phyloP scores from a whole-genome alignment of 2,329 filamentous ascomycete genomes.

The Ceratocystis diversiconidia region DNA sequence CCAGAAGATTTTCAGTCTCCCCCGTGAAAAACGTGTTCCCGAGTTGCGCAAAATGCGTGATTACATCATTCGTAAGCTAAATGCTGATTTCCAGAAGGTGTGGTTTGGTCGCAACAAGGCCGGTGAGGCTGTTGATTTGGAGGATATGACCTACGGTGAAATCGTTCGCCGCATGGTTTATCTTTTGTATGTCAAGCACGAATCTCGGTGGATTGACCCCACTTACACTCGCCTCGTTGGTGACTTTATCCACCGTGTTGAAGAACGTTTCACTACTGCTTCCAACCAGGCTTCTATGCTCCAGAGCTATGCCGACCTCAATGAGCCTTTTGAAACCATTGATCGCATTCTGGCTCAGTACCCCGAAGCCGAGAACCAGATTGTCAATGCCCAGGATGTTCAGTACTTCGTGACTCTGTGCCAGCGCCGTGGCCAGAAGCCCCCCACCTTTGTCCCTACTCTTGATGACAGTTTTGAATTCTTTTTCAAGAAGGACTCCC shows the following conservation, averaged over 20 bases:
- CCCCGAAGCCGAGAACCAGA: slow-evolving; percentile 72
- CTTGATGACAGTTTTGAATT: slow-evolving; percentile 96
- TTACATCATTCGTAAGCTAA: slow-evolving; percentile 89
- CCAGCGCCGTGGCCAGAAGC: slow-evolving; percentile 85
- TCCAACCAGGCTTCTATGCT: slow-evolving; percentile 64
- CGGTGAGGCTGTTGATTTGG: slow-evolving; percentile 70
- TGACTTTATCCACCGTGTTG: slow-evolving; percentile 91
- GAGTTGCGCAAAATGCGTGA: slow-evolving; percentile 79
- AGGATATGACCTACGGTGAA: slow-evolving; percentile 91
- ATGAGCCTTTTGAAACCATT: slow-evolving; percentile 64
- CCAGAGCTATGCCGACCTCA: slow-evolving; percentile 79
- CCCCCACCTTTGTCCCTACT: slow-evolving; percentile 87
- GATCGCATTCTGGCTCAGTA: slow-evolving; percentile 70
- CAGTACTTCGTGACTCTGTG: slow-evolving; percentile 93
- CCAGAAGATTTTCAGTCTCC: slow-evolving; percentile 89
- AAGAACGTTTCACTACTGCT: slow-evolving; percentile 79
- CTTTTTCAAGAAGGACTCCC: slow-evolving; percentile 99
- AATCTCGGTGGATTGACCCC: slow-evolving; percentile 79
- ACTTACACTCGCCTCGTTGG: slow-evolving; percentile 73
- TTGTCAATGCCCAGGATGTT: slow-evolving; percentile 96
- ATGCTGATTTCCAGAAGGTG: slow-evolving; percentile 91
- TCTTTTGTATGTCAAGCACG: slow-evolving; percentile 81
- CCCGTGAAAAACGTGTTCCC: slow-evolving; percentile 82
- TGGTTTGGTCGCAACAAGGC: slow-evolving; percentile 83
- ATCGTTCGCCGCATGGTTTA: slow-evolving; percentile 78